Evolutionary conservation across 768 basidiomycete species (phyloP), one percentile per base, ranked within the genome.

Genomic region (Pleurotus citrinopileatus): DNA sequence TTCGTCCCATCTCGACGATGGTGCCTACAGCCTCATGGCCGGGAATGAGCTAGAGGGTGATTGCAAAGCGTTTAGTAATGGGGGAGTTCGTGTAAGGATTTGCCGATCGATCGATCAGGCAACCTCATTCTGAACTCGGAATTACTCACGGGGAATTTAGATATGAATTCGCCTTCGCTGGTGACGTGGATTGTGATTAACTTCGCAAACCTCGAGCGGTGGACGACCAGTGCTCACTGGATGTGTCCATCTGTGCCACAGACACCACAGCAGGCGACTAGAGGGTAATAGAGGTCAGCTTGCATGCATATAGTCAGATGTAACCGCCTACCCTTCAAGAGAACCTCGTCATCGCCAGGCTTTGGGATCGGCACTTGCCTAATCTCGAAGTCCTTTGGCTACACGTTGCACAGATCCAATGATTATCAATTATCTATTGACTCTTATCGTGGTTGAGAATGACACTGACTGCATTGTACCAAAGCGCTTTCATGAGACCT

Each of bases 271-370:
- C 43, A 47, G 13, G 54, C 44, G 17, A 54, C 44, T 55, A 4
- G 63, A 58, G 27, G n/a, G 38, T 40, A 25, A n/a, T 43, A n/a
- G 15, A 4, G 22, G 19, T 22, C 20, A 46, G 4, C n/a, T n/a
- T n/a, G n/a, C n/a, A n/a, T n/a, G n/a, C n/a, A n/a, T n/a, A n/a
- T n/a, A n/a, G n/a, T n/a, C n/a, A n/a, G n/a, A n/a, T n/a, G n/a
- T n/a, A n/a, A n/a, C n/a, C n/a, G 37, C 62, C 52, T 46, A 83
- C 86, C 87, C 77, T 91, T 89, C 59, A 91, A 73, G 50, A 91
- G 76, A 45, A 91, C 80, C 23, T 91, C 89, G 51, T 88, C 79
- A 57, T 87, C 84, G 28, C 77, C 77, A 55, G 81, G 73, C 55
- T 78, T 55, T 5, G 89, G 89, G 53, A 89, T 80, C 3, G 86